Evolutionary conservation across 371 early-diverging fungal species (phyloP).

Genomic region (Polyrhizophydium stewartii): DNA sequence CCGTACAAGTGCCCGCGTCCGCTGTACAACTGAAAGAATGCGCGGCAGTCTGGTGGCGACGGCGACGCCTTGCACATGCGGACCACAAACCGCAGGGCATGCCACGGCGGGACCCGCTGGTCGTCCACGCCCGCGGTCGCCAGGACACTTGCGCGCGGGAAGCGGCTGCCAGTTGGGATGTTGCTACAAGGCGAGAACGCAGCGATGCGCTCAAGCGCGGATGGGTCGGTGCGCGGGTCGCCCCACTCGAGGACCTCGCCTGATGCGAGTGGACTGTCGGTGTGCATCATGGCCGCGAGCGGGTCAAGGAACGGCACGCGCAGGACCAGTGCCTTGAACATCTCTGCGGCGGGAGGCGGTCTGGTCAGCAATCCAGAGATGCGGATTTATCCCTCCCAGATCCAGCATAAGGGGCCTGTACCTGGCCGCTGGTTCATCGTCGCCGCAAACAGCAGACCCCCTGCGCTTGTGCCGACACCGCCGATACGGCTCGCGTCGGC

Average conservation of each 20-base stretch:
- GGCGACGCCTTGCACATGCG: slow-evolving; percentile 23
- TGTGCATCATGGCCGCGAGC: slow-evolving; percentile 72
- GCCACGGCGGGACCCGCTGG: slow-evolving; percentile 34
- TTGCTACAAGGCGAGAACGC: slow-evolving; percentile 79
- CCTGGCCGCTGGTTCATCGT: slow-evolving; percentile 64
- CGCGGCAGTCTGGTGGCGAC: neutral
- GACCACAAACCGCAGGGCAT: slow-evolving; percentile 44
- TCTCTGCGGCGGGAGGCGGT: slow-evolving; percentile 32
- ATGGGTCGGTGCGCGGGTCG: slow-evolving; percentile 52
- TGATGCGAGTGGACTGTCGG: slow-evolving; percentile 66
- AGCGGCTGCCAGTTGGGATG: slow-evolving; percentile 24
- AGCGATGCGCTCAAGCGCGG: slow-evolving; percentile 56
- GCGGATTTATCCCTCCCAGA: neutral
- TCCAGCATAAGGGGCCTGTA: slow-evolving; percentile 2
- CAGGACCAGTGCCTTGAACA: slow-evolving; percentile 71
- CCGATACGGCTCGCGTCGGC: slow-evolving; percentile 51
- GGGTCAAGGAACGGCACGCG: slow-evolving; percentile 88
- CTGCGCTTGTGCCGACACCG: slow-evolving; percentile 74
- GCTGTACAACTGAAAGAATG: neutral
- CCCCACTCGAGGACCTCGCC: slow-evolving; percentile 88
- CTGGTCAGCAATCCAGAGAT: neutral
- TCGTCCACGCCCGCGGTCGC: slow-evolving; percentile 39
- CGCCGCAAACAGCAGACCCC: slow-evolving; percentile 68
- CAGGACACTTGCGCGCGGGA: slow-evolving; percentile 50
- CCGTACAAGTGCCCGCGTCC: slow-evolving; percentile 4